Conservation (phyloP, 192 early-diverging fungal genomes). For the Rhizophagus clarus region DNA sequence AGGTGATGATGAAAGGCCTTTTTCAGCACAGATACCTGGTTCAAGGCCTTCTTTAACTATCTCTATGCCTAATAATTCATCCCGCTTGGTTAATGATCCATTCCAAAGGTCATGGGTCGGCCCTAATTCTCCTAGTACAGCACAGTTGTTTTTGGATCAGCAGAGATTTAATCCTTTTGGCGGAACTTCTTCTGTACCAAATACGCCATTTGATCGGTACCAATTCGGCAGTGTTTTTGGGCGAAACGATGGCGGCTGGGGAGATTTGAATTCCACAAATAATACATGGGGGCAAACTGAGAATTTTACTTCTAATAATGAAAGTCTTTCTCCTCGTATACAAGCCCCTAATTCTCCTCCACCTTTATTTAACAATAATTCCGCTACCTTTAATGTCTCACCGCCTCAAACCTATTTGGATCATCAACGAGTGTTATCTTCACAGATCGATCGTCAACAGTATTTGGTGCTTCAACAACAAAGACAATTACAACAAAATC, state of each 20-base stretch:
- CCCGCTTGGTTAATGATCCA: conserved; percentile 14
- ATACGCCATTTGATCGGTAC: conserved; percentile 33
- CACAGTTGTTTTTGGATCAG: conserved; percentile 33
- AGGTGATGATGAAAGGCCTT: conserved; percentile 72
- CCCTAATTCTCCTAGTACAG: conserved; percentile 30
- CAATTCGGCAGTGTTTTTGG: conserved; percentile 32
- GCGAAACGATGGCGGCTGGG: conserved; percentile 25
- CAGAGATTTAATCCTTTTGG: conserved; percentile 36
- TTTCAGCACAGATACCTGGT: conserved; percentile 52
- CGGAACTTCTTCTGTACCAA: conserved; percentile 29
- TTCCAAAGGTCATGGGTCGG: conserved; percentile 22
- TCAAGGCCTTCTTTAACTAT: conserved; percentile 25
- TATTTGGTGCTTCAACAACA: conserved; percentile 42
- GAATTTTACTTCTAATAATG: background rate
- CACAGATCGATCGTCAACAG: conserved; percentile 44
- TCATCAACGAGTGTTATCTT: conserved; percentile 35
- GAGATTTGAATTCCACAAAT: conserved; percentile 1
- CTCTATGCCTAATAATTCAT: conserved; percentile 30
- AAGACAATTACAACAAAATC: conserved; percentile 32
- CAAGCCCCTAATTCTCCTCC: conserved; percentile 26
- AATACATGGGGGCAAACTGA: conserved; percentile 22
- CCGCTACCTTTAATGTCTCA: background rate
- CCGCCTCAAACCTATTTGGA: conserved; percentile 25
- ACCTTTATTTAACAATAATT: conserved; percentile 19
- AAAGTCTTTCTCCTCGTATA: conserved; percentile 25